Conservation (phyloP, 2,329 filamentous ascomycete genomes). For the Spiromastix sp. region DNA sequence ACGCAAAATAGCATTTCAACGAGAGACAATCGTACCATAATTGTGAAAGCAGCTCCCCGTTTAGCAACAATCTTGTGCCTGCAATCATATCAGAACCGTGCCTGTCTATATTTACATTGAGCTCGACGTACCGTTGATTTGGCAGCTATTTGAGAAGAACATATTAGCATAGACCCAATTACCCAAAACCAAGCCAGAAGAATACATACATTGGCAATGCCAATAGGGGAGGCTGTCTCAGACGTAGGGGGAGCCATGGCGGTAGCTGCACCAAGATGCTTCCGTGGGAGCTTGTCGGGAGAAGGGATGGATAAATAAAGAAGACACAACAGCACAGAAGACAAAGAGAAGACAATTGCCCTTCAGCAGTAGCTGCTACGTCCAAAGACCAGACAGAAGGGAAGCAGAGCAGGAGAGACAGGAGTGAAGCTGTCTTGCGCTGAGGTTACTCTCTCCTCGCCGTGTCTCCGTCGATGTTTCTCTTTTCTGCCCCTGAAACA, state of each 20-base stretch:
- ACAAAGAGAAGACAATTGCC: neutral
- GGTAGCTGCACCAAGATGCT: conserved; percentile 4
- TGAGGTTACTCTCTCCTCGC: conserved; percentile 8
- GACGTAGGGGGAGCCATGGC: conserved; percentile 44
- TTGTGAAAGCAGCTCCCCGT: conserved; percentile 95
- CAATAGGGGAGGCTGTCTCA: conserved; percentile 57
- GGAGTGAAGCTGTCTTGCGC: conserved; percentile 3
- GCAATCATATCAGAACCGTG: conserved; percentile 28
- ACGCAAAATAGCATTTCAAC: neutral
- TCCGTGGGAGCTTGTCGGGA: conserved; percentile 4
- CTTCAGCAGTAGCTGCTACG: conserved; percentile 1
- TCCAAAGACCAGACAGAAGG: neutral
- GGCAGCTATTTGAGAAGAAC: conserved; percentile 42
- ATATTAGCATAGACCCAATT: conserved; percentile 22
- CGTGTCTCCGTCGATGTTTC: too few relatives aligned
- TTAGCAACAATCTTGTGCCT: conserved; percentile 65
- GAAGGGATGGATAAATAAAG: conserved; percentile 6
- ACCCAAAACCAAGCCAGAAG: too few relatives aligned
- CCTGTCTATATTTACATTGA: too few relatives aligned
- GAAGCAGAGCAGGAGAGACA: conserved; percentile 6
- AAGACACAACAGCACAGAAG: conserved; percentile 3
- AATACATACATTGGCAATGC: conserved; percentile 59
- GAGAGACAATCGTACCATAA: conserved; percentile 62
- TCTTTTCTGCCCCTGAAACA: conserved; percentile 25
- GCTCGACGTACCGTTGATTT: conserved; percentile 54